Percentiles rank a stretch among this genome's conserved stretches.
These are phyloP conservation scores for Apophysomyces trapeziformis DNA, from an alignment of 371 early-diverging fungal species.

Conservation along the genomic window DNA sequence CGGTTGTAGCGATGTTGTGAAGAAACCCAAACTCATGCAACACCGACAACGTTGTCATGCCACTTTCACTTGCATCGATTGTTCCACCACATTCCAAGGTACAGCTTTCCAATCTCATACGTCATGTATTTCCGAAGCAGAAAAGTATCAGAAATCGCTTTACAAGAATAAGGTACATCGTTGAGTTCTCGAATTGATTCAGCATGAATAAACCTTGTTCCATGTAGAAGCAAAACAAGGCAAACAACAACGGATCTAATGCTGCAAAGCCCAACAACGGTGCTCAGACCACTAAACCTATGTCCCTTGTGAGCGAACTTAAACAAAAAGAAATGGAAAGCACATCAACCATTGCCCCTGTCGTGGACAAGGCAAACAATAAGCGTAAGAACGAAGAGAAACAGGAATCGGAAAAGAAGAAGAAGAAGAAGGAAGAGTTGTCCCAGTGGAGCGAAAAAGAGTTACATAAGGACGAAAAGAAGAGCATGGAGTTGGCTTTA, in stretches of 20 bases:
- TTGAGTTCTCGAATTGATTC: slow-evolving; percentile 9
- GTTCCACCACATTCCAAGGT: slow-evolving; percentile 85
- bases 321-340: slow-evolving; percentile 43
- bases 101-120: slow-evolving; percentile 79
- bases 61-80: slow-evolving; percentile 90
- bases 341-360: slow-evolving; percentile 13
- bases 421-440: slow-evolving; percentile 21
- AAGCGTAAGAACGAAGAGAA: slow-evolving; percentile 38
- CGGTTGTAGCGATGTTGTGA: slow-evolving; percentile 87
- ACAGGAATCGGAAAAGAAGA: slow-evolving; percentile 17
- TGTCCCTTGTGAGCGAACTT: slow-evolving; percentile 67
- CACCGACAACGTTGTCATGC: slow-evolving; percentile 86
- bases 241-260: slow-evolving; percentile 29
- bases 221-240: slow-evolving; percentile 30
- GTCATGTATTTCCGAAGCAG: slow-evolving; percentile 88
- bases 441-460: slow-evolving; percentile 35
- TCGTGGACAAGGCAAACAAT: background rate
- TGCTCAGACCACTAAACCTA: slow-evolving; percentile 27
- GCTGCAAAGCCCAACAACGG: slow-evolving; percentile 9
- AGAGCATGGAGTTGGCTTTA: slow-evolving; percentile 34
- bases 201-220: slow-evolving; percentile 28
- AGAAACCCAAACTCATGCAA: slow-evolving; percentile 88
- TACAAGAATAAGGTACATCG: slow-evolving; percentile 59
- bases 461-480: slow-evolving; percentile 28
- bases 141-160: slow-evolving; percentile 84